These are phyloP conservation scores for Amniculicola lignicola DNA, from an alignment of 495 filamentous ascomycete genomes.

Conservation along the genomic window DNA sequence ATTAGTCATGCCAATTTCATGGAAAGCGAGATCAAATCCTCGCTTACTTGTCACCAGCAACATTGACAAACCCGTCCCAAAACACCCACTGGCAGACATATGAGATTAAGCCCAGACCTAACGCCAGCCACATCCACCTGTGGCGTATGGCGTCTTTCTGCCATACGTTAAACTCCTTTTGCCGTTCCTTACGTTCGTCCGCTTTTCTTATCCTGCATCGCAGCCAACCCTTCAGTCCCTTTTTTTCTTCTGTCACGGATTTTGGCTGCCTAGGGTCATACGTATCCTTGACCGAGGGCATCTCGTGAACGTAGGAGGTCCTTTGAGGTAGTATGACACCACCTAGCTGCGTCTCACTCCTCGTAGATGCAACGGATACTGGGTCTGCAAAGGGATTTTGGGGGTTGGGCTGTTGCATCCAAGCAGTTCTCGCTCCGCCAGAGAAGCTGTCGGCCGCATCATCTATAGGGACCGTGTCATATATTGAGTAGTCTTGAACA, in stretches of 20 bases:
- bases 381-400: background rate
- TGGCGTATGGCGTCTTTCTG: background rate
- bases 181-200: background rate
- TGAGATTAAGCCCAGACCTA: background rate
- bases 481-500: background rate
- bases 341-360: background rate
- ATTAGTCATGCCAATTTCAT: background rate
- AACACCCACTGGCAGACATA: slow-evolving; percentile 3
- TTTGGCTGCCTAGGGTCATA: background rate
- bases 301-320: background rate
- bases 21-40: background rate
- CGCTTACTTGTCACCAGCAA: background rate
- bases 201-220: background rate
- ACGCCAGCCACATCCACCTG: background rate
- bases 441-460: background rate
- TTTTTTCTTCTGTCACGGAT: background rate
- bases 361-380: background rate
- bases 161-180: background rate
- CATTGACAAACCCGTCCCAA: slow-evolving; percentile 1
- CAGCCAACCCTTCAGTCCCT: background rate
- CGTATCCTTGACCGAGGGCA: background rate
- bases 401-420: background rate
- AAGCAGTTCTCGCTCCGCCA: background rate
- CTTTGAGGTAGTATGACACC: background rate
- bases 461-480: slow-evolving; percentile 1